Percentiles rank a stretch among this genome's conserved stretches.
Evolutionary conservation across 495 filamentous ascomycete species (phyloP).

Genomic region (Tuber borchii): DNA sequence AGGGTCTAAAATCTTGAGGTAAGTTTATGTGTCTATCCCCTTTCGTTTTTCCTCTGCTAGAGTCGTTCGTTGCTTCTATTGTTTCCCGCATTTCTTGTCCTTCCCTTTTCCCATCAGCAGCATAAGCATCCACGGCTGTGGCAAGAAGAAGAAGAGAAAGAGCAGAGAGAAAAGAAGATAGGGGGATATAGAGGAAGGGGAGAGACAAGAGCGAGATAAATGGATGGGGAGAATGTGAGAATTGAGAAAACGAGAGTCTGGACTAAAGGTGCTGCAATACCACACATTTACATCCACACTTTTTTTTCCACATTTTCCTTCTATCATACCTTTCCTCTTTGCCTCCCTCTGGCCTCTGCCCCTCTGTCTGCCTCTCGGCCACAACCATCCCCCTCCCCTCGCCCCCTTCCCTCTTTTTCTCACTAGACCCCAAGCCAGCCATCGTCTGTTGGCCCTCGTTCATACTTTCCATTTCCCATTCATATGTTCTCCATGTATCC

Average conservation of each 20-base stretch:
- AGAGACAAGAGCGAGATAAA: constrained; percentile 10
- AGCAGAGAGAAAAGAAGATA: not conserved
- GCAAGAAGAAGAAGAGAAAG: not conserved
- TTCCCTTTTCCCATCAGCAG: not conserved
- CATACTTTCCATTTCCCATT: constrained; percentile 25
- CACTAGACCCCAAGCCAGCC: not conserved
- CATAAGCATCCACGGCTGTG: constrained; percentile 1
- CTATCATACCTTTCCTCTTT: constrained; percentile 8
- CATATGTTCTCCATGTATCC: constrained; percentile 24
- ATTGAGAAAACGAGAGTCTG: constrained; percentile 26
- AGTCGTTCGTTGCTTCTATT: not conserved
- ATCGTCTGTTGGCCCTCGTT: constrained; percentile 14
- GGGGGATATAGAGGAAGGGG: constrained; percentile 1
- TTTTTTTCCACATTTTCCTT: constrained; percentile 1
- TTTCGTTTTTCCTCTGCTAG: not conserved
- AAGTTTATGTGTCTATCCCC: not conserved
- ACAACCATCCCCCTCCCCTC: constrained; percentile 29
- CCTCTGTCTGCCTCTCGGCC: constrained; percentile 21
- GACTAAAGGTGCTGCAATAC: constrained; percentile 22
- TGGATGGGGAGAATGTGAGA: constrained; percentile 14
- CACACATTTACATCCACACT: constrained; percentile 6
- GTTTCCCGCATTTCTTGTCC: not conserved
- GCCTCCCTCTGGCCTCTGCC: constrained; percentile 6
- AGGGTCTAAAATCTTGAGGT: not conserved
- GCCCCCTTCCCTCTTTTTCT: constrained; percentile 14